Evolutionary conservation across 2,329 filamentous ascomycete species (phyloP).

Genomic region (Clonostachys sp.): DNA sequence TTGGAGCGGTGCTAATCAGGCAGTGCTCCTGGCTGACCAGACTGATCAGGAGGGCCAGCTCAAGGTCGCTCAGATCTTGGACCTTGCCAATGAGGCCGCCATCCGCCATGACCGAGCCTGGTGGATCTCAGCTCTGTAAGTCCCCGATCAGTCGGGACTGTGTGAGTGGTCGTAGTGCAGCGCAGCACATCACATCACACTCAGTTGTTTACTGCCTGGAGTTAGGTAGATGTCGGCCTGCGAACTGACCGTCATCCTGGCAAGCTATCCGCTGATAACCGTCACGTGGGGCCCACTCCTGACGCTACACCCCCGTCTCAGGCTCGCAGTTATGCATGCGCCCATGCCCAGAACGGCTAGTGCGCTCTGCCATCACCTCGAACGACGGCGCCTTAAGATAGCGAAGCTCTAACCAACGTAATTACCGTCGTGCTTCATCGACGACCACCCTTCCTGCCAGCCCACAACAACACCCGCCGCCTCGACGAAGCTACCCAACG

Average conservation of each 20-base stretch:
- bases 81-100: constrained; percentile 62
- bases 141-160: too few species aligned
- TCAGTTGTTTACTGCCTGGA: too few species aligned
- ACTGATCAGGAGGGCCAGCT: constrained; percentile 80
- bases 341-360: constrained; percentile 9
- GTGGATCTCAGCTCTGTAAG: too few species aligned
- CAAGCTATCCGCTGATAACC: background rate
- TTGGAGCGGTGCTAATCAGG: constrained; percentile 69
- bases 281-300: constrained; percentile 19
- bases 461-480: background rate
- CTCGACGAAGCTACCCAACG: background rate
- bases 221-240: too few species aligned
- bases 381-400: background rate
- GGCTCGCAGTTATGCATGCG: constrained; percentile 15
- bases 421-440: background rate
- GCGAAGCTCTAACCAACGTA: background rate
- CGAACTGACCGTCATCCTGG: too few species aligned
- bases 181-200: too few species aligned
- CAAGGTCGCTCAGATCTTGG: constrained; percentile 78
- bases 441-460: background rate
- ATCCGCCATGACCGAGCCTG: constrained; percentile 47
- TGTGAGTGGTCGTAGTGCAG: too few species aligned
- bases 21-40: constrained; percentile 82
- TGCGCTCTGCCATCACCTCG: background rate
- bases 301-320: background rate